phyloP scores from a whole-genome alignment of 139 green algal genomes.

The Marvania coccoides region DNA sequence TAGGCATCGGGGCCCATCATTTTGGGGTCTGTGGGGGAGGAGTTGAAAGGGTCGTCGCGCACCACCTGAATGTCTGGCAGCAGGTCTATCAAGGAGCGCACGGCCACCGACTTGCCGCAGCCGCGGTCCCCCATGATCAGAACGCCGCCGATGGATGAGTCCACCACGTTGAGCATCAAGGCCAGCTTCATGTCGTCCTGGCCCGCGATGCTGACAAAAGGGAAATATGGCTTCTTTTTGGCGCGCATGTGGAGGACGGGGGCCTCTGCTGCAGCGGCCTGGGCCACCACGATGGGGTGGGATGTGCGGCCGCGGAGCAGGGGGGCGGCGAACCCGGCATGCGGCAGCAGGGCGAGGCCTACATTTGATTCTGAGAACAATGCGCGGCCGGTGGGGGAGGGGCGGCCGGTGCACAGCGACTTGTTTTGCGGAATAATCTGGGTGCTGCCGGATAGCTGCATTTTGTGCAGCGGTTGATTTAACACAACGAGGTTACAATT shows the following conservation, averaged over 20 bases:
- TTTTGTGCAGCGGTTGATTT: too few relatives aligned
- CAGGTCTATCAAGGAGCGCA: slow-evolving; percentile 73
- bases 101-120: slow-evolving; percentile 74
- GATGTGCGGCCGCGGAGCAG: not conserved
- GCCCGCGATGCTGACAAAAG: slow-evolving; percentile 77
- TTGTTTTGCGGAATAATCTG: not conserved
- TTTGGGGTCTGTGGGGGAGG: slow-evolving; percentile 67
- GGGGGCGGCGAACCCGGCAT: not conserved
- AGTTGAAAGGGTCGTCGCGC: slow-evolving; percentile 84
- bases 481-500: too few relatives aligned
- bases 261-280: not conserved
- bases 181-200: slow-evolving; percentile 93
- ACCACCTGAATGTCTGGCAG: slow-evolving; percentile 86
- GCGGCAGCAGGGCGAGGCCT: not conserved
- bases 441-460: not conserved
- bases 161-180: slow-evolving; percentile 84
- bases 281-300: not conserved
- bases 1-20: slow-evolving; percentile 66
- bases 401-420: not conserved
- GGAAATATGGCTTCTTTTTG: slow-evolving; percentile 47
- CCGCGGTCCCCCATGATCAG: slow-evolving; percentile 93
- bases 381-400: not conserved
- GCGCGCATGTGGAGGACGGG: not conserved
- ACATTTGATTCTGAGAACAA: not conserved
- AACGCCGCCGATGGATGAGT: slow-evolving; percentile 79